A percentile compares a stretch with the other conserved stretches of the same genome.
These are phyloP conservation scores for Aegilops bicornis DNA, from an alignment of 176 grass and related monocot species.

Conservation along the genomic window DNA sequence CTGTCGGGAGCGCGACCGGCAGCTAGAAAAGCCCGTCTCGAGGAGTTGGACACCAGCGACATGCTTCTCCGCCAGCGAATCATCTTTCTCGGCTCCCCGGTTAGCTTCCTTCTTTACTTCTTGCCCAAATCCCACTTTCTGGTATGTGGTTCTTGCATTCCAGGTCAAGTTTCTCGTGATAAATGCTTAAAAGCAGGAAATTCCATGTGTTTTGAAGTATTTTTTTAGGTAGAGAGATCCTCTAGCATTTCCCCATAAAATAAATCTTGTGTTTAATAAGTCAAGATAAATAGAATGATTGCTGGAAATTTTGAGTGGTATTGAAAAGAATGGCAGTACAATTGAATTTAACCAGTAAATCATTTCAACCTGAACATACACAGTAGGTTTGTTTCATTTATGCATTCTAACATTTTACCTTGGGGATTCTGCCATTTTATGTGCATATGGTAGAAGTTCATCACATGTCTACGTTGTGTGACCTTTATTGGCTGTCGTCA, in stretches of 20 bases:
- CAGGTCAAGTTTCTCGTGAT: neutral
- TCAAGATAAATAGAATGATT: neutral
- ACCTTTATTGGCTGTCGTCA: neutral
- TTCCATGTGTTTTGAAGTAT: neutral
- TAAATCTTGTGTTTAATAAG: slow-evolving; percentile 4
- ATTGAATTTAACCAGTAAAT: neutral
- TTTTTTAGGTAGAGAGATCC: neutral
- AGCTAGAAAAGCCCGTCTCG: slow-evolving; percentile 43
- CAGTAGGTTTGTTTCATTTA: neutral
- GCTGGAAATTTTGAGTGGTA: neutral
- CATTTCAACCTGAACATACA: neutral
- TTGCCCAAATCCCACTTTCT: neutral
- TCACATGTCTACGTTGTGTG: neutral
- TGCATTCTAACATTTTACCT: neutral
- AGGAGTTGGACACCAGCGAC: slow-evolving; percentile 74
- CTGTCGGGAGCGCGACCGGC: slow-evolving; percentile 26
- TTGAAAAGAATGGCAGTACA: neutral
- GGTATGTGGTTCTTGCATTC: neutral
- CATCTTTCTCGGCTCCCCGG: slow-evolving; percentile 80
- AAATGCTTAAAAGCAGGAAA: neutral
- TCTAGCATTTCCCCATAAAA: neutral
- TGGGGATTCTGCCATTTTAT: neutral
- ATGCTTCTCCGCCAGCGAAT: slow-evolving; percentile 84
- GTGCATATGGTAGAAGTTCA: neutral
- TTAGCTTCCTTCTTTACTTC: slow-evolving; percentile 16